phyloP scores from a whole-genome alignment of 768 basidiomycete species.

The Leucosporidium creatinivorum region DNA sequence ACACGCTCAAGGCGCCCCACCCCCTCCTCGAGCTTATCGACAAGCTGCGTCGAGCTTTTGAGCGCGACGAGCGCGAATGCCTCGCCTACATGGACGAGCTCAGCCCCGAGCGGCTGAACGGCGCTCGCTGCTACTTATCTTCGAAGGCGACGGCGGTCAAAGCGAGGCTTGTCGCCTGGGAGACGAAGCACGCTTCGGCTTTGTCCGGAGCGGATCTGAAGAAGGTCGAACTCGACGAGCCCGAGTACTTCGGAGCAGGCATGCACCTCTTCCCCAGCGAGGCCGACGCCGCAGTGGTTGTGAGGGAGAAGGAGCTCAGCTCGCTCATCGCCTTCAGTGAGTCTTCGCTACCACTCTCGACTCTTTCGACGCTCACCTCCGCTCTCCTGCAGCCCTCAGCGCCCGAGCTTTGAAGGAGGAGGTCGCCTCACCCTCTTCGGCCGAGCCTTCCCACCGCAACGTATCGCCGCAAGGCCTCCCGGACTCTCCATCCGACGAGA shows the following conservation, averaged over 20 bases:
- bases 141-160: not conserved
- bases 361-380: too few relatives aligned
- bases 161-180: slow-evolving; percentile 8
- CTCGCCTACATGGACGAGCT: not conserved
- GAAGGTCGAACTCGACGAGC: not conserved
- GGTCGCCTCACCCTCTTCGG: not conserved
- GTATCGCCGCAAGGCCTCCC: slow-evolving; percentile 2
- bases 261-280: slow-evolving; percentile 15
- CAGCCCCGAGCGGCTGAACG: slow-evolving; percentile 4
- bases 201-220: not conserved
- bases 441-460: not conserved
- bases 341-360: too few relatives aligned
- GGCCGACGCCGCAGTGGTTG: slow-evolving; percentile 6
- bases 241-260: slow-evolving; percentile 7
- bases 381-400: slow-evolving; percentile 1
- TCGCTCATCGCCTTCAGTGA: slow-evolving; percentile 19
- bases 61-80: not conserved
- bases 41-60: not conserved
- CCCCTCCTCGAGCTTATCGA: not conserved
- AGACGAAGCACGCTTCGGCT: slow-evolving; percentile 10
- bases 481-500: not conserved
- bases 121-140: slow-evolving; percentile 5
- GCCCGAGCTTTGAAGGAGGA: slow-evolving; percentile 13
- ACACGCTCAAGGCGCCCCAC: not conserved
- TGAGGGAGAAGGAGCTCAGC: slow-evolving; percentile 15